Percentiles rank a stretch among this genome's conserved stretches.
phyloP scores from a whole-genome alignment of 306 rosid genomes.

The cucumber (Cucumis sativus) region Cucumber_9930_V3 NC_026658.2:24838001-24838500 shows the following conservation, averaged over 20 bases:
- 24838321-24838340: constrained; percentile 45
- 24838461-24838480: constrained; percentile 15
- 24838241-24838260: not conserved
- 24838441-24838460: constrained; percentile 17
- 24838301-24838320: constrained; percentile 43
- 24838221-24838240: not conserved
- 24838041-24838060: constrained; percentile 4
- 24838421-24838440: not conserved
- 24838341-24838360: constrained; percentile 65
- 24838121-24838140: not conserved
- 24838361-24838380: constrained; percentile 52
- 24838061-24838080: constrained; percentile 4
- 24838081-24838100: not conserved
- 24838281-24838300: not conserved
- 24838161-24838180: not conserved
- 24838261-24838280: not conserved
- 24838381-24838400: constrained; percentile 52
- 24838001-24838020: not conserved
- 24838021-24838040: constrained; percentile 1
- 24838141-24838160: not conserved
- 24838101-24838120: not conserved
- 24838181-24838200: not conserved
- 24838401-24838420: constrained; percentile 17
- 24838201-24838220: constrained; percentile 2
- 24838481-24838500: constrained; percentile 22